phyloP scores from a whole-genome alignment of 2,329 filamentous ascomycete species.

The Thielaviopsis ethacetica region DNA sequence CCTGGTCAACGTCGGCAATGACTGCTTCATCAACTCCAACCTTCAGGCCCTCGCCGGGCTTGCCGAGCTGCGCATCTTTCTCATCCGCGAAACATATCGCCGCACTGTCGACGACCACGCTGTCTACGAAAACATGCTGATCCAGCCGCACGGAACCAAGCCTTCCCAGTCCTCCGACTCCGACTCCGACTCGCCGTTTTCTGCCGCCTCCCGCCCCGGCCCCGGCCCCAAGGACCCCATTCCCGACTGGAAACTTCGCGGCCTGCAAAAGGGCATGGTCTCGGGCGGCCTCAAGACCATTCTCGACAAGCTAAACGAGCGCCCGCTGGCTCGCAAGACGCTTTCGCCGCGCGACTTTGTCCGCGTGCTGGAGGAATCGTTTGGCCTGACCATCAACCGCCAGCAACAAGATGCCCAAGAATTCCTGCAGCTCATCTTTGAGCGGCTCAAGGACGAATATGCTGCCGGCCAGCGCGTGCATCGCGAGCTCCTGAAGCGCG shows the following conservation, averaged over 20 bases:
- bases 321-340: constrained; percentile 84
- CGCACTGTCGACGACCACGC: constrained; percentile 62
- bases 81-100: constrained; percentile 81
- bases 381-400: constrained; percentile 76
- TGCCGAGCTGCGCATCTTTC: constrained; percentile 73
- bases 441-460: constrained; percentile 87
- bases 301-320: constrained; percentile 79
- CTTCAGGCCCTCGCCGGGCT: constrained; percentile 85
- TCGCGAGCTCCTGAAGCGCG: constrained; percentile 3
- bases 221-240: constrained; percentile 15
- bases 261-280: constrained; percentile 65
- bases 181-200: constrained; percentile 14
- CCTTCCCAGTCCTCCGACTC: neutral
- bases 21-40: constrained; percentile 93
- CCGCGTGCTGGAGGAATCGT: constrained; percentile 65
- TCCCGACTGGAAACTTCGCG: constrained; percentile 44
- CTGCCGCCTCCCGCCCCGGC: constrained; percentile 12
- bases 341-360: constrained; percentile 82
- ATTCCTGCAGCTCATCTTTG: constrained; percentile 84
- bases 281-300: constrained; percentile 84
- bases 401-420: constrained; percentile 97
- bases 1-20: constrained; percentile 79
- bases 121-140: constrained; percentile 49
- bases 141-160: constrained; percentile 21
- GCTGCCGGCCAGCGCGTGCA: constrained; percentile 60